Base-by-base conservation (phyloP, 768 basidiomycete genomes). In the Russula virescens region DNA sequence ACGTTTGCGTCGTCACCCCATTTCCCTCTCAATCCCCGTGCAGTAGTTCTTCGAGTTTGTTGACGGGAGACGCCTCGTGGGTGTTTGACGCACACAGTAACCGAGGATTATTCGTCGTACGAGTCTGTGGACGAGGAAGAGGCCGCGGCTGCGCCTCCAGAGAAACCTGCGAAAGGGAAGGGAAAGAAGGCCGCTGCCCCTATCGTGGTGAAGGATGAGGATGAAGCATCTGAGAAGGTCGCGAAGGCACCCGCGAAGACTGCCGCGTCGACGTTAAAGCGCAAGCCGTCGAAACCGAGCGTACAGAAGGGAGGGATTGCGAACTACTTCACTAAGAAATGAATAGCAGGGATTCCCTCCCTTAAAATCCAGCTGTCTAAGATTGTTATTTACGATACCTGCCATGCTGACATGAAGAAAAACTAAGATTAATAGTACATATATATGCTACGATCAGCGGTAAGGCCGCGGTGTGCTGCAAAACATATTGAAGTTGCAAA, bases 41-140 rank as follows among this genome's bases (percentile, higher is more conserved):
- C 16, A 40, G 2, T 31, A 53, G 6, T 31, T 31, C 38, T 56
- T 19, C 10, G 26, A 16, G 42, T 63, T n/a, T 38, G 25, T 66
- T 57, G 51, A 11, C 61, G 50, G 26, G 2, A 34, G 46, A 55
- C 45, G 54, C 35, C 21, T 43, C 25, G 26, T 21, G 23, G 28
- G 43, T 5, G 5, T 5, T 38, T 45, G 11, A 48, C 55, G 1
- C 65, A 48, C 55, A 0, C 66, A 92, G 91, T 82, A 18, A 86
- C 80, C 42, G 86, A 89, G 70, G 91, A 92, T 70, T 88, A 89
- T 70, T 88, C 88, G 8, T 83, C 83, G 19, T 92, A 89, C 69
- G 90, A 93, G 73, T 90, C 89, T 10, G 87, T 87, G 9, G 81
- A 81, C 9, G 87, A 84, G 60, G 79, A 85, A 31, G 83, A 80